Conservation (phyloP, 2,329 filamentous ascomycete species). For the Sporothrix phasma region DNA sequence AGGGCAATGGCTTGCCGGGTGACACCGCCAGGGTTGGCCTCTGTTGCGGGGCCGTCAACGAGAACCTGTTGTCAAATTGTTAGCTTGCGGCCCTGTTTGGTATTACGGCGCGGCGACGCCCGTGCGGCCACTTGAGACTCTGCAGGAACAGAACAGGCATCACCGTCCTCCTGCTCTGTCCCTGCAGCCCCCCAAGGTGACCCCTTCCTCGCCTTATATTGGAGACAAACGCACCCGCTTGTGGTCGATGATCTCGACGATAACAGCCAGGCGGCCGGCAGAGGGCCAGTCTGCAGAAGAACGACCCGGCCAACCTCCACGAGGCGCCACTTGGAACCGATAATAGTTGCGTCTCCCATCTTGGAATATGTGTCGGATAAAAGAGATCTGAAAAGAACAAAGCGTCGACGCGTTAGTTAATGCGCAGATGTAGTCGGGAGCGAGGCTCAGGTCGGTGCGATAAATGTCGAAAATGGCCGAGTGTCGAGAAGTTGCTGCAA, state of each 20-base stretch:
- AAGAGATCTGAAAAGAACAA: conserved; percentile 6
- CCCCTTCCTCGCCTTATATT: not conserved
- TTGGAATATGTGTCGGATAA: conserved; percentile 34
- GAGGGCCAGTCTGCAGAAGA: conserved; percentile 75
- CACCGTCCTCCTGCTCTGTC: too few species aligned
- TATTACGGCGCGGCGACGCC: too few species aligned
- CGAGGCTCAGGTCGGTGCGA: not conserved
- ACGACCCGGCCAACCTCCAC: conserved; percentile 98
- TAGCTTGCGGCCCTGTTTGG: not conserved
- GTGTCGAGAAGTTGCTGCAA: not conserved
- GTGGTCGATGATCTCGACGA: conserved; percentile 99
- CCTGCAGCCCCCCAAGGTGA: too few species aligned
- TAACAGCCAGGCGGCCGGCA: conserved; percentile 78
- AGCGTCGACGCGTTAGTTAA: conserved; percentile 7
- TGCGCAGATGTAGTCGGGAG: not conserved
- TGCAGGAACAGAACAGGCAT: too few species aligned
- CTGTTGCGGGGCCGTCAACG: conserved; percentile 84
- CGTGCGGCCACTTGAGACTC: not conserved
- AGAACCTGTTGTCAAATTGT: conserved; percentile 56
- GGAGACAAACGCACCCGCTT: conserved; percentile 77
- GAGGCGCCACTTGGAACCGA: conserved; percentile 80
- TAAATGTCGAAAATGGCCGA: not conserved
- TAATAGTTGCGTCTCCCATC: conserved; percentile 78
- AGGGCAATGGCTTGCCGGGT: conserved; percentile 81
- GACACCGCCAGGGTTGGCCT: conserved; percentile 61